A percentile compares a stretch with the other conserved stretches of the same genome.
phyloP scores from a whole-genome alignment of 192 early-diverging fungal genomes.

The Coemansia asiatica region DNA sequence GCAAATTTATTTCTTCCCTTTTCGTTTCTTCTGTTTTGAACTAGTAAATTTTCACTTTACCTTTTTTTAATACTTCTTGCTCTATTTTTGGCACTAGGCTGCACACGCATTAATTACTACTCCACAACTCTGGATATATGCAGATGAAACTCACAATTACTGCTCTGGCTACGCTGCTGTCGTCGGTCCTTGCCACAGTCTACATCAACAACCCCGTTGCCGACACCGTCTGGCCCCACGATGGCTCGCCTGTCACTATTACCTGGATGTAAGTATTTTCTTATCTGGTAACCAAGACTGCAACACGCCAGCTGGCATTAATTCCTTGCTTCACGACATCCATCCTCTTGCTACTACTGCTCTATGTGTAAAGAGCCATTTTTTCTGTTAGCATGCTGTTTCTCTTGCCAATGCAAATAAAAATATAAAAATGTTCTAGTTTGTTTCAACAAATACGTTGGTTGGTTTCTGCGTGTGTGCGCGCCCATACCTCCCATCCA shows the following conservation, averaged over 20 bases:
- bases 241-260: constrained; percentile 27
- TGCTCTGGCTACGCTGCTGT: constrained; percentile 31
- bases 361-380: too few species aligned
- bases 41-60: neutral
- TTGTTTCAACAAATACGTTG: too few species aligned
- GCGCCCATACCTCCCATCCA: too few species aligned
- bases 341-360: neutral
- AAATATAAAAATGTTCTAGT: too few species aligned
- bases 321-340: neutral
- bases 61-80: neutral
- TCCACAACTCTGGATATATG: constrained; percentile 4
- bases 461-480: neutral
- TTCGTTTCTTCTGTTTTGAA: neutral
- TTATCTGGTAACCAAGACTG: neutral
- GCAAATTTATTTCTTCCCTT: constrained; percentile 2
- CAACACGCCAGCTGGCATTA: neutral
- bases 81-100: constrained; percentile 1
- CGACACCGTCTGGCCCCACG: constrained; percentile 27
- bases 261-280: constrained; percentile 51
- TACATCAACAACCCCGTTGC: constrained; percentile 51
- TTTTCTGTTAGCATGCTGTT: constrained; percentile 1
- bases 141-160: constrained; percentile 41
- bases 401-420: neutral
- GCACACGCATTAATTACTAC: constrained; percentile 10
- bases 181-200: constrained; percentile 36